Conservation (phyloP, 2,329 filamentous ascomycete genomes). For the Fusarium acutatum region DNA sequence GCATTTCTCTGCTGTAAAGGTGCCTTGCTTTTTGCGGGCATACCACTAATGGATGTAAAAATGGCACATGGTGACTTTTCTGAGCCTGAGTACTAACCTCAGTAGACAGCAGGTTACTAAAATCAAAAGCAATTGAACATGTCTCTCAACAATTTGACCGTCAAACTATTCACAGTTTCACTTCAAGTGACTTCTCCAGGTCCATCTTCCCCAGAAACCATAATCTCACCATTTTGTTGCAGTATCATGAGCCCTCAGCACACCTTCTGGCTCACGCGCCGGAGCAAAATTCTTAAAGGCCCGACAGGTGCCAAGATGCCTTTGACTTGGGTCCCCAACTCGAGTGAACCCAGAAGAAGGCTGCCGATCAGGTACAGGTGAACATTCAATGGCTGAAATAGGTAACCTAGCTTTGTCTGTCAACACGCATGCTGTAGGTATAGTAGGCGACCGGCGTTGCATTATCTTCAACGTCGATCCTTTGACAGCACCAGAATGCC, state of each 20-base stretch:
- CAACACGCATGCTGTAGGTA: slow-evolving; percentile 11
- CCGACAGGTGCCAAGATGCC: slow-evolving; percentile 32
- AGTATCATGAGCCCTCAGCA: slow-evolving; percentile 1
- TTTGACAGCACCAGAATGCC: not conserved
- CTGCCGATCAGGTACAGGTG: slow-evolving; percentile 39
- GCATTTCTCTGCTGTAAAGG: slow-evolving; percentile 6
- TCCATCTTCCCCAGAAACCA: not conserved
- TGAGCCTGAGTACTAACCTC: not conserved
- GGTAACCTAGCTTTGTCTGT: slow-evolving; percentile 3
- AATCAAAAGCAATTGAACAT: slow-evolving; percentile 6
- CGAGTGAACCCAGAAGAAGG: slow-evolving; percentile 15
- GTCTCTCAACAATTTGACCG: not conserved
- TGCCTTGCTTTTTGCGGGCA: slow-evolving; percentile 27
- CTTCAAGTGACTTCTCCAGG: not conserved
- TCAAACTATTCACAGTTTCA: not conserved
- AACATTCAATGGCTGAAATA: slow-evolving; percentile 34
- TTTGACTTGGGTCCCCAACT: slow-evolving; percentile 10
- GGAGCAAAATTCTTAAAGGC: slow-evolving; percentile 14
- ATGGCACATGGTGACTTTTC: slow-evolving; percentile 33
- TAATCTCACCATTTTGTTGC: not conserved
- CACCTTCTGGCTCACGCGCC: slow-evolving; percentile 26
- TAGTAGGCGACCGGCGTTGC: slow-evolving; percentile 4
- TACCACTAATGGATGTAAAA: not conserved
- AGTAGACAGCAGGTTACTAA: not conserved
- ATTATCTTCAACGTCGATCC: slow-evolving; percentile 3